Evolutionary conservation across 257 asterid genomes (phyloP).

Genomic region (Solanum habrochaites): DNA sequence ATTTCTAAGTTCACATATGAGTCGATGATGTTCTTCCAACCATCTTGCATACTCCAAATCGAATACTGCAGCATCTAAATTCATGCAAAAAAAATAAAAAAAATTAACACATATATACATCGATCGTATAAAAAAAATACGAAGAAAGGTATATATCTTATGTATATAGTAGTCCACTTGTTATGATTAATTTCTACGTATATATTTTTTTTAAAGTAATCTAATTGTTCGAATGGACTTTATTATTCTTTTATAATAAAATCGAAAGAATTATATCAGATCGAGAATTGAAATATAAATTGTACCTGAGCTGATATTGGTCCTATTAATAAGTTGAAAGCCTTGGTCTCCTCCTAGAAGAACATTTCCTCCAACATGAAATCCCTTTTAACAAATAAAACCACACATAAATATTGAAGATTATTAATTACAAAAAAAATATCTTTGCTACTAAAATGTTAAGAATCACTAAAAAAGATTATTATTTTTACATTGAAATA

Average conservation of each 20-base stretch:
- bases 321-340: constrained; percentile 23
- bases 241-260: not conserved
- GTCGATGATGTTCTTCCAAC: constrained; percentile 71
- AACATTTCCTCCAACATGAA: constrained; percentile 47
- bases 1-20: constrained; percentile 56
- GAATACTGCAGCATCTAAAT: constrained; percentile 41
- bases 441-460: not conserved
- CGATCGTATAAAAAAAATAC: not conserved
- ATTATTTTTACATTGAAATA: accelerated
- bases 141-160: too few species aligned
- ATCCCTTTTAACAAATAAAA: constrained; percentile 30
- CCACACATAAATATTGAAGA: not conserved
- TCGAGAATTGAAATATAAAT: not conserved
- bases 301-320: constrained; percentile 52
- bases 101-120: not conserved
- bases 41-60: constrained; percentile 80
- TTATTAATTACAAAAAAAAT: not conserved
- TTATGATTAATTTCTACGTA: not conserved
- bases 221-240: not conserved
- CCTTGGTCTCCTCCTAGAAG: constrained; percentile 56
- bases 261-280: not conserved
- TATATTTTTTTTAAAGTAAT: not conserved
- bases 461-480: not conserved
- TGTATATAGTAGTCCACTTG: not conserved
- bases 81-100: not conserved